A percentile compares a stretch with the other conserved stretches of the same genome.
Evolutionary conservation across 163 green algal genomes (phyloP).

Genomic region (Picocystis sp.): DNA sequence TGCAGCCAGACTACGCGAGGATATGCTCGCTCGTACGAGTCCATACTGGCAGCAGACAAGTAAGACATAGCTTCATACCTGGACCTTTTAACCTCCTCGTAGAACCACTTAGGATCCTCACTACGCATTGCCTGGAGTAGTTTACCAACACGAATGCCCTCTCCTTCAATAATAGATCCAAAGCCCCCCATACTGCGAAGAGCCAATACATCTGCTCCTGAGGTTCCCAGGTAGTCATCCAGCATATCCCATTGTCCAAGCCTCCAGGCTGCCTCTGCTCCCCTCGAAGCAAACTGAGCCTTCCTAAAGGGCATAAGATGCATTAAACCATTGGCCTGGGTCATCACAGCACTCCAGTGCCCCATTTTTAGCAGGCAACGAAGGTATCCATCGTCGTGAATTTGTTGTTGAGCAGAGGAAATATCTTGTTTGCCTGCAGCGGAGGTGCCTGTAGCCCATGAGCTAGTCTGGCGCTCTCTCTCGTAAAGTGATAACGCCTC

Average conservation of each 20-base stretch:
- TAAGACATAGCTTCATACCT: constrained; percentile 24
- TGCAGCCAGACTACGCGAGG: constrained; percentile 62
- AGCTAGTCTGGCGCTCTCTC: constrained; percentile 11
- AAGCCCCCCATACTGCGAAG: constrained; percentile 7
- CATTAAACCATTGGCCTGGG: constrained; percentile 42
- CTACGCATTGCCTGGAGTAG: background rate
- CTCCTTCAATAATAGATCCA: constrained; percentile 7
- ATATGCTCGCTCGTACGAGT: constrained; percentile 78
- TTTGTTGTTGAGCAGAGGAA: background rate
- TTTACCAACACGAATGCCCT: background rate
- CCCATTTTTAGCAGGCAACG: constrained; percentile 72
- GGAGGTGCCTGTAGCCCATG: background rate
- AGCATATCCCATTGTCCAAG: constrained; percentile 66
- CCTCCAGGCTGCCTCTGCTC: constrained; percentile 68
- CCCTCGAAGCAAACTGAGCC: constrained; percentile 36
- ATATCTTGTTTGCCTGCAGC: background rate
- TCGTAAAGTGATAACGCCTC: constrained; percentile 77
- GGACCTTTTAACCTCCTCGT: constrained; percentile 3
- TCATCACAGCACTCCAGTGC: constrained; percentile 47
- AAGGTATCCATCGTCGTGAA: constrained; percentile 35
- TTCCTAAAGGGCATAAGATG: constrained; percentile 7
- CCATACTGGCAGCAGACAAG: constrained; percentile 53
- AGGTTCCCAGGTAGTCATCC: constrained; percentile 28
- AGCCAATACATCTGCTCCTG: constrained; percentile 6
- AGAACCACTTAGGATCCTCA: constrained; percentile 1